Evolutionary conservation across 2,329 filamentous ascomycete species (phyloP), one percentile per base, ranked within the genome.

Genomic region (Tolypocladium sp.): DNA sequence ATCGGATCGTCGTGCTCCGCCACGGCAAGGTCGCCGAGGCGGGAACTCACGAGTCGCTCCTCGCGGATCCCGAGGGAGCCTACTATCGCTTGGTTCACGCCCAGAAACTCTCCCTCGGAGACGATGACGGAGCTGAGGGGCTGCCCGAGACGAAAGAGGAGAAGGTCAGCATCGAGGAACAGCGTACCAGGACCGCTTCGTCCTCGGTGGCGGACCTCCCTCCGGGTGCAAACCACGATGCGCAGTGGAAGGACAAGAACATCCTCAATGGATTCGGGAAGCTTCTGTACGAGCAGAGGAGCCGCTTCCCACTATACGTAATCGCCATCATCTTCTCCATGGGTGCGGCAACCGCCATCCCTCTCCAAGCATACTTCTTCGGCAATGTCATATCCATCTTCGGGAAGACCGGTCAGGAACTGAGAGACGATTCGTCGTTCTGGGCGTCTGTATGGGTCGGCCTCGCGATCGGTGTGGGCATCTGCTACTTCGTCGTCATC

Each of bases 1-100:
- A 95, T 67, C 83, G 85, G 41, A 95, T 95, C 58, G 77, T 92
- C 10, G 91, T 95, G 1, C 72, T 95, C 57, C 81, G 87, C 55
- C 82, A 87, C 64, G 91, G 91, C 2, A 74, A 79, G 57, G 82
- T 91, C 0, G 80, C 88, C 12, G 90, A 96, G 70, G 77, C 86
- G 64, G 91, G 91, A 0, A 91, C 83, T 0, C 91, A 96, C 64
- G 83, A 91, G 8, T 81, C 84, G 51, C 80, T 96, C 0, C 76
- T 95, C 1, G 70, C 77, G 4, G 73, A 80, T 41, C 77, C 84
- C 6, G 77, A 76, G 2, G 84, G 88, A 1, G 78, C 88, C n/a
- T 93, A 93, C 66, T 81, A 81, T 49, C 81, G 80, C 3, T 80
- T 92, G 6, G 89, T 92, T 1, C 76, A 82, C 60, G 85, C 85